Percentiles rank a stretch among this genome's conserved stretches.
phyloP scores from a whole-genome alignment of 2,329 filamentous ascomycete genomes.

The Pseudomassariella vexata region DNA sequence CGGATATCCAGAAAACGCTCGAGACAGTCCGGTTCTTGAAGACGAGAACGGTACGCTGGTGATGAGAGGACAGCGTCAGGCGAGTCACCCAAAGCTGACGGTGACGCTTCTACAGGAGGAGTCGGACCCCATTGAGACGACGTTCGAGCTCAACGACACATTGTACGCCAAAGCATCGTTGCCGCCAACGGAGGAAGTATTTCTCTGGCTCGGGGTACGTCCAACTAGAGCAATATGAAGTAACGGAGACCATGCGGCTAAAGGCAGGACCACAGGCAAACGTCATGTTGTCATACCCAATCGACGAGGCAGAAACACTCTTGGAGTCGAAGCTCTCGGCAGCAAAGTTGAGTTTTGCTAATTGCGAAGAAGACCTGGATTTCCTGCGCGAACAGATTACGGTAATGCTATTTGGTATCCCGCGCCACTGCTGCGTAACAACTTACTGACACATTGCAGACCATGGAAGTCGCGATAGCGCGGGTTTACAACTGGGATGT shows the following conservation, averaged over 20 bases:
- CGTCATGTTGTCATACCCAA: conserved; percentile 93
- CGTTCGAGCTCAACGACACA: conserved; percentile 95
- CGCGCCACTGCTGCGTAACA: not conserved
- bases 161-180: conserved; percentile 85
- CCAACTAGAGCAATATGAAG: not conserved
- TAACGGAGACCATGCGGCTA: conserved; percentile 4
- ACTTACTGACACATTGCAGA: conserved; percentile 44
- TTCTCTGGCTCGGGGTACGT: conserved; percentile 87
- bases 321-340: conserved; percentile 71
- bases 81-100: conserved; percentile 2
- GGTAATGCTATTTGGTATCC: too few species aligned
- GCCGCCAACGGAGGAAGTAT: conserved; percentile 81
- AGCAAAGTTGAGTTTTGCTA: conserved; percentile 73
- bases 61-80: not conserved
- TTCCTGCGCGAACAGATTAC: conserved; percentile 96
- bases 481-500: conserved; percentile 99
- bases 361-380: conserved; percentile 94
- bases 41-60: conserved; percentile 56
- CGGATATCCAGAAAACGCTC: conserved; percentile 92
- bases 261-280: conserved; percentile 58
- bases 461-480: conserved; percentile 92
- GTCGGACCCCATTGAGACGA: conserved; percentile 75
- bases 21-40: conserved; percentile 86
- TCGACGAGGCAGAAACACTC: conserved; percentile 78
- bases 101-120: conserved; percentile 30